Conservation (phyloP, 768 basidiomycete genomes). For the Hericium erinaceus region DNA sequence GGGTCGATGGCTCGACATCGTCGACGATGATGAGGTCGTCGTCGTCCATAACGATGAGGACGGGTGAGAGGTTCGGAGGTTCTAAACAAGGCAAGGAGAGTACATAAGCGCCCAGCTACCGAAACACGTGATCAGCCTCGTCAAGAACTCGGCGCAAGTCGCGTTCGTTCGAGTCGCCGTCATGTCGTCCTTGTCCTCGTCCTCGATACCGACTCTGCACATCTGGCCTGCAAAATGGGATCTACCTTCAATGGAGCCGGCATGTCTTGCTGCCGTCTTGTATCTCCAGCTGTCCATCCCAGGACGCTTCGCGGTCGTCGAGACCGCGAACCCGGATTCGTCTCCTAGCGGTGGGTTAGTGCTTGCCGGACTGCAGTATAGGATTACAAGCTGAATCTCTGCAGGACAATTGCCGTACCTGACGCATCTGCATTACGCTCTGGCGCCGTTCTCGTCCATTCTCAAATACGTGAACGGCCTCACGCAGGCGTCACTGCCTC, state of each 20-base stretch:
- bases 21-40: slow-evolving; percentile 58
- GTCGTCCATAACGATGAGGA: slow-evolving; percentile 25
- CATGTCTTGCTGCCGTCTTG: slow-evolving; percentile 54
- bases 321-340: slow-evolving; percentile 58
- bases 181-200: slow-evolving; percentile 10
- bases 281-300: slow-evolving; percentile 64
- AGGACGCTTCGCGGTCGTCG: slow-evolving; percentile 51
- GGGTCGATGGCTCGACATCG: slow-evolving; percentile 38
- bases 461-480: slow-evolving; percentile 54
- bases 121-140: not conserved
- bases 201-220: slow-evolving; percentile 31
- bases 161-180: not conserved
- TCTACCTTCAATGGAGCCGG: slow-evolving; percentile 57
- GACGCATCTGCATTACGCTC: slow-evolving; percentile 41
- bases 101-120: not conserved
- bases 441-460: slow-evolving; percentile 52
- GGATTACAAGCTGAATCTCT: not conserved
- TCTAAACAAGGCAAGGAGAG: not conserved
- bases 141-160: not conserved
- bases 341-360: slow-evolving; percentile 61
- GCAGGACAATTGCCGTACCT: slow-evolving; percentile 69
- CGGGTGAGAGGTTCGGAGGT: not conserved
- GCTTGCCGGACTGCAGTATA: not conserved
- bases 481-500: slow-evolving; percentile 22
- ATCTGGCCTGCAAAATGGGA: slow-evolving; percentile 65